Base-by-base conservation (phyloP, 2,329 filamentous ascomycete genomes). In the Paraphaeosphaeria sporulosa region DNA sequence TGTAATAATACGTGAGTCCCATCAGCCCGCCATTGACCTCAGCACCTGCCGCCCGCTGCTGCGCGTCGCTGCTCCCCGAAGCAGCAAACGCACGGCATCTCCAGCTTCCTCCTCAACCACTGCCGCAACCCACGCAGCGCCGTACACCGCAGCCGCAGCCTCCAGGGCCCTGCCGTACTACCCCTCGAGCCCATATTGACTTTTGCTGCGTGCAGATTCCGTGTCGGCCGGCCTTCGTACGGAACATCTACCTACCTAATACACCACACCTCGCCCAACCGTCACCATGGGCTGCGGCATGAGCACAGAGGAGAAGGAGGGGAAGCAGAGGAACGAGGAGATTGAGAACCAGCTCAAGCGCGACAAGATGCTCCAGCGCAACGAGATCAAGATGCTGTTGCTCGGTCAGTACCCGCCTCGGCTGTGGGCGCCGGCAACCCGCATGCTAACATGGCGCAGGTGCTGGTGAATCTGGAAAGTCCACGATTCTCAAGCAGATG, bases 241-340 rank as follows among this genome's bases (percentile, higher is more conserved):
- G 67, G 65, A 75, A 67, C 65, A 68, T 68, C 52, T 65, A 65
- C 65, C 52, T 59, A 67, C 63, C 59, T 76, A 75, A 73, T 76
- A 69, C 53, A 51, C 30, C 36, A 56, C 63, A 66, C 53, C 62
- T 42, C 34, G n/a, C 32, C 38, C 44, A 43, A 62, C 65, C 64
- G 69, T 79, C 90, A 93, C 85, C 76, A 99, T 99, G 95, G 95
- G 95, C 89, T 99, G 95, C 82, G 94, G 94, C 83, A 96, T 97
- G 93, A 98, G 94, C 81, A 97, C 95, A 78, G 95, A 98, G 86
- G 95, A 98, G 85, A 97, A 97, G 90, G 95, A 98, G 93, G 94
- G 95, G 84, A 98, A 97, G 92, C 92, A 93, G 86, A 90, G 95
- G 74, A 98, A 99, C 80, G 95, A 99, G 87, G 94, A 98, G 89